Base-by-base conservation (phyloP, 352 stramenopile species). In the Globisporangium polare region DNA sequence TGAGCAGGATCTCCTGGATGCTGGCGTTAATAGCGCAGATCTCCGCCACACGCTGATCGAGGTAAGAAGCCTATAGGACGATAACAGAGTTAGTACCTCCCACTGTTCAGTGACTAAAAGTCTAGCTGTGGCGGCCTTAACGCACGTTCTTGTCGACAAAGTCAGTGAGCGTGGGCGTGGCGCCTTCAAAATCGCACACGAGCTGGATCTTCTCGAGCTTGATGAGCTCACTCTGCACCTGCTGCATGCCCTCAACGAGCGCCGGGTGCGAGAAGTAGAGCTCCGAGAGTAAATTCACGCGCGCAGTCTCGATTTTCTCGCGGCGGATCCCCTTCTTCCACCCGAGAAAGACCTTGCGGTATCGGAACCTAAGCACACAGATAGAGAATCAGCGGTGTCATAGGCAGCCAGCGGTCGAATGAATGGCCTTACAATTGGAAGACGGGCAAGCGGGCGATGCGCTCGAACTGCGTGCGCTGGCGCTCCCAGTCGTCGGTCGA, bases 281-380 rank as follows among this genome's bases (percentile, higher is more conserved):
- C 13, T 69, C 69, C 9, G 67, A 63, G 12, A 88, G 51, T 17
- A 90, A 33, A 3, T 71, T 62, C n/a, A 74, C 61, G 31, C 73
- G 67, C n/a, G 77, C 77, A 37, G 49, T 52, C 18, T 86, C 73
- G 4, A 79, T 68, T 54, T 81, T 88, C 8, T 47, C 62, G 15
- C 29, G 26, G 9, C 74, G 73, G 41, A 86, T 71, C 71, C 74
- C 86, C 42, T 75, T 75, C 42, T 78, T 85, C 80, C 80, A 90
- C 6, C 54, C 54, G 0, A 83, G 13, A 33, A 89, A 90, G 5
- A 78, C 77, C 58, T 90, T 89, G 1, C 78, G 77, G 46, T 88
- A 90, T 1, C 80, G 77, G 53, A 90, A 90, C 1, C 80, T 90
- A 50, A 7, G 17, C 12, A 46, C 3, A 47, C 4, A 41, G 27